A percentile compares a stretch with the other conserved stretches of the same genome.
phyloP scores from a whole-genome alignment of 2,329 filamentous ascomycete species.

The Penicillium crustosum region DNA sequence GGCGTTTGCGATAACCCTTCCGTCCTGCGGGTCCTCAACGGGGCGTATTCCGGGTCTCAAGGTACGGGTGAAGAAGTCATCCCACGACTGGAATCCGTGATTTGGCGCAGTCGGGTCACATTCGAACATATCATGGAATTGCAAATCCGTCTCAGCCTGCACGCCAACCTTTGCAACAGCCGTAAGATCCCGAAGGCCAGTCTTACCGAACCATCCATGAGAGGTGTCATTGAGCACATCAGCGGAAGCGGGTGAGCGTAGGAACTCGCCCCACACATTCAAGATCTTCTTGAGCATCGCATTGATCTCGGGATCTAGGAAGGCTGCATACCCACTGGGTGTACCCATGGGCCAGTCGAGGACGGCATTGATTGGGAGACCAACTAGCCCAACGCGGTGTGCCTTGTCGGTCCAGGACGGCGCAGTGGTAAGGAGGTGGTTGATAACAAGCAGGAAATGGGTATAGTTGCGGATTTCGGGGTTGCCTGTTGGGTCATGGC shows the following conservation, averaged over 20 bases:
- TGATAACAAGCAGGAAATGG: constrained; percentile 66
- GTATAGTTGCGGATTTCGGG: constrained; percentile 64
- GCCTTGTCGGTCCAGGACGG: constrained; percentile 36
- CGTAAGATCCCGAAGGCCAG: constrained; percentile 48
- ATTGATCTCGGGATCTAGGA: constrained; percentile 56
- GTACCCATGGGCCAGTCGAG: constrained; percentile 62
- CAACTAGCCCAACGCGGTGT: constrained; percentile 48
- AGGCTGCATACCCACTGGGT: constrained; percentile 54
- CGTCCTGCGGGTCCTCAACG: constrained; percentile 54
- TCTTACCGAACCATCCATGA: constrained; percentile 58
- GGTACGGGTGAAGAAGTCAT: constrained; percentile 66
- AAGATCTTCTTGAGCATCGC: constrained; percentile 53
- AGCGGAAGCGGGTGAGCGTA: constrained; percentile 55
- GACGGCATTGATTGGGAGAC: constrained; percentile 58
- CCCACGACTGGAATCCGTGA: constrained; percentile 65
- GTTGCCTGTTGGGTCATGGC: constrained; percentile 60
- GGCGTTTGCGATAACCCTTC: constrained; percentile 58
- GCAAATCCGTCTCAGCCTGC: constrained; percentile 18
- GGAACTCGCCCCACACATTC: constrained; percentile 55
- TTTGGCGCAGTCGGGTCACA: constrained; percentile 29
- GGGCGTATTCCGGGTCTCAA: constrained; percentile 58
- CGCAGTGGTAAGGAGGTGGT: constrained; percentile 48
- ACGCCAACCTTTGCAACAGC: constrained; percentile 25
- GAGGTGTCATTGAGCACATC: constrained; percentile 46
- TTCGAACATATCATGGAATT: constrained; percentile 33